Evolutionary conservation across 768 basidiomycete species (phyloP).

Genomic region (Krasilnikovozyma curviuscula): DNA sequence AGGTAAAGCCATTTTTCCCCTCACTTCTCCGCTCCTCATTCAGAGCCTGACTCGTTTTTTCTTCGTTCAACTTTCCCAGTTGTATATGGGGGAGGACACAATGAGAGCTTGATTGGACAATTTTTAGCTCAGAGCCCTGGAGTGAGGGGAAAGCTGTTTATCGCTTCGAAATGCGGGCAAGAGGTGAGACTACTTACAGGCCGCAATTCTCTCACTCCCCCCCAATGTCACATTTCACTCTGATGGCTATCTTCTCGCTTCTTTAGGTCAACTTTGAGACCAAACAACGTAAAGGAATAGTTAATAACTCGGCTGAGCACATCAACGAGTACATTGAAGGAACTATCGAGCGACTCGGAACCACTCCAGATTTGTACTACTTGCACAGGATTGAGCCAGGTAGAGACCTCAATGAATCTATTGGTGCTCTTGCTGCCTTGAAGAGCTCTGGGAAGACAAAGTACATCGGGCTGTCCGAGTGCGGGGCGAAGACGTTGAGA

Average conservation of each 20-base stretch:
- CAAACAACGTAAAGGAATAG: conserved; percentile 2
- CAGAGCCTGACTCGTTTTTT: too few species aligned
- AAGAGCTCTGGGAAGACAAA: conserved; percentile 34
- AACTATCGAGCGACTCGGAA: conserved; percentile 15
- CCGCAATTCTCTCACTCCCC: too few species aligned
- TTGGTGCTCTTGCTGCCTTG: too few species aligned
- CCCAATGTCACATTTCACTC: too few species aligned
- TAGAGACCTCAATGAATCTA: too few species aligned
- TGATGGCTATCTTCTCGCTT: too few species aligned
- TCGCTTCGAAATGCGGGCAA: conserved; percentile 19
- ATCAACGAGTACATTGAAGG: conserved; percentile 18
- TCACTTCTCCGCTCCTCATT: too few species aligned
- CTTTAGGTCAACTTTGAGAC: conserved; percentile 15
- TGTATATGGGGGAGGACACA: too few species aligned
- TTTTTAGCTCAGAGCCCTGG: conserved; percentile 14
- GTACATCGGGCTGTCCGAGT: conserved; percentile 39
- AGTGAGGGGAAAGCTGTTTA: conserved; percentile 15
- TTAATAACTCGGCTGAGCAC: conserved; percentile 14
- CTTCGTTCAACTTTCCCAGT: too few species aligned
- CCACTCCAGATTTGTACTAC: conserved; percentile 19
- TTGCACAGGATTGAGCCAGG: too few species aligned
- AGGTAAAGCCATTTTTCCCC: too few species aligned
- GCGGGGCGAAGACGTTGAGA: conserved; percentile 32
- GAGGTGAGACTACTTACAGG: too few species aligned
- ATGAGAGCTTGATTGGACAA: conserved; percentile 8